Evolutionary conservation across 1,284 basidiomycete species (phyloP).

Genomic region (Apiotrichum siamense): DNA sequence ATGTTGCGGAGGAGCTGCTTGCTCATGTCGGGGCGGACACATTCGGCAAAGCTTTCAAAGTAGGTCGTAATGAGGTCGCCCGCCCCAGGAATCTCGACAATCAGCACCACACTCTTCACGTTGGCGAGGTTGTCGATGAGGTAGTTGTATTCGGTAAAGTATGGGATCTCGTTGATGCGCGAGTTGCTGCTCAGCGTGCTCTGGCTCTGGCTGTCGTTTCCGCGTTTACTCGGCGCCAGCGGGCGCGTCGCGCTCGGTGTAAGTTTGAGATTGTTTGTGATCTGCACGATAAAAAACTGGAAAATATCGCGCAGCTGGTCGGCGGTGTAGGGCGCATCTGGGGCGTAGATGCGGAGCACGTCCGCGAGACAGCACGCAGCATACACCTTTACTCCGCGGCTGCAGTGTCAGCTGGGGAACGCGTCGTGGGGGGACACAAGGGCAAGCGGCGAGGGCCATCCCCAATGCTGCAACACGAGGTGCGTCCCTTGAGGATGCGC

Average conservation of each 20-base stretch:
- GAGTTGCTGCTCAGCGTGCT: slow-evolving; percentile 48
- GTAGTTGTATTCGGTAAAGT: slow-evolving; percentile 86
- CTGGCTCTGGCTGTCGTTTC: slow-evolving; percentile 15
- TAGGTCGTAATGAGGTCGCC: slow-evolving; percentile 80
- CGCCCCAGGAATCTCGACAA: slow-evolving; percentile 79
- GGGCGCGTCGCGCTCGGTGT: slow-evolving; percentile 43
- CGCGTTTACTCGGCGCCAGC: slow-evolving; percentile 23
- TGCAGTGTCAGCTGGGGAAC: slow-evolving; percentile 13
- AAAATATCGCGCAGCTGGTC: slow-evolving; percentile 83
- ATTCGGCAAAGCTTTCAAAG: slow-evolving; percentile 74
- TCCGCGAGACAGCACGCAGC: slow-evolving; percentile 93
- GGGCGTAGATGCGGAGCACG: slow-evolving; percentile 86
- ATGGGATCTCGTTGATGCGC: slow-evolving; percentile 49
- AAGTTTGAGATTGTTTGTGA: slow-evolving; percentile 66
- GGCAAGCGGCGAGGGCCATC: too few relatives aligned
- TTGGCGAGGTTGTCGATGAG: slow-evolving; percentile 85
- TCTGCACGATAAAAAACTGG: slow-evolving; percentile 84
- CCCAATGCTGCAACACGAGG: too few relatives aligned
- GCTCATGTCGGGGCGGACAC: slow-evolving; percentile 70
- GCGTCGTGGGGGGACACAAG: background rate
- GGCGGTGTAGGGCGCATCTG: slow-evolving; percentile 90
- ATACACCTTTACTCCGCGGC: slow-evolving; percentile 78
- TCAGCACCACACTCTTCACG: slow-evolving; percentile 88
- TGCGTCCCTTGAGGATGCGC: too few relatives aligned
- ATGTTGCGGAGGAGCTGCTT: slow-evolving; percentile 86